Evolutionary conservation across 805 yeast species (phyloP).

Genomic region (Spathaspora sp.): DNA sequence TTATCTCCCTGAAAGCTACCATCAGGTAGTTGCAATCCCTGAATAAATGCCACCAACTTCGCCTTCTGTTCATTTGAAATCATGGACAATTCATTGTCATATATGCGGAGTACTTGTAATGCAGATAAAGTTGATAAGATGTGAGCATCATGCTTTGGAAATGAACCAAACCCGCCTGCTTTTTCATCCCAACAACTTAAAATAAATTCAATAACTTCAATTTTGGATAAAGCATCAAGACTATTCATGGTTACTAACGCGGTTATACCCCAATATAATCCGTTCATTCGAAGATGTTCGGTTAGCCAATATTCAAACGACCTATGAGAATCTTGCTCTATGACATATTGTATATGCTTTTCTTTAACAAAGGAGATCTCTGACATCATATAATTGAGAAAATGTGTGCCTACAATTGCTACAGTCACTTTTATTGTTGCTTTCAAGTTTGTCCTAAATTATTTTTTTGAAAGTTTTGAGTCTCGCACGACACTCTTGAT

Average conservation of each 20-base stretch:
- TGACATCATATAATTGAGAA: not conserved
- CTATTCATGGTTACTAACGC: conserved; percentile 63
- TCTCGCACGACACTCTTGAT: not conserved
- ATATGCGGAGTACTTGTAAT: conserved; percentile 70
- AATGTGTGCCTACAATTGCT: not conserved
- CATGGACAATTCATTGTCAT: conserved; percentile 30
- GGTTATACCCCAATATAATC: conserved; percentile 92
- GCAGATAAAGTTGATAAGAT: conserved; percentile 82
- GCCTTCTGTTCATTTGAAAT: conserved; percentile 36
- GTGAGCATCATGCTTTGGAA: conserved; percentile 88
- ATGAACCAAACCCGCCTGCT: conserved; percentile 85
- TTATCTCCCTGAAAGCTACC: conserved; percentile 90
- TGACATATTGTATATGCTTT: conserved; percentile 33
- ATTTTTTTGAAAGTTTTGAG: not conserved
- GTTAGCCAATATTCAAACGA: conserved; percentile 81
- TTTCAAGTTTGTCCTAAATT: not conserved
- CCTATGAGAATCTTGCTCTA: conserved; percentile 30
- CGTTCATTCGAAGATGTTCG: conserved; percentile 87
- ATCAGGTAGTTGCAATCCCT: conserved; percentile 45
- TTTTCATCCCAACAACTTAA: conserved; percentile 55
- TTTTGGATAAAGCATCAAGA: conserved; percentile 49
- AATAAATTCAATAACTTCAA: conserved; percentile 67
- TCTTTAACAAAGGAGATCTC: conserved; percentile 5
- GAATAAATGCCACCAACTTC: conserved; percentile 22
- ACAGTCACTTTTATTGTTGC: not conserved